Evolutionary conservation across 2,329 filamentous ascomycete genomes (phyloP).

Genomic region (Neonectria punicea): DNA sequence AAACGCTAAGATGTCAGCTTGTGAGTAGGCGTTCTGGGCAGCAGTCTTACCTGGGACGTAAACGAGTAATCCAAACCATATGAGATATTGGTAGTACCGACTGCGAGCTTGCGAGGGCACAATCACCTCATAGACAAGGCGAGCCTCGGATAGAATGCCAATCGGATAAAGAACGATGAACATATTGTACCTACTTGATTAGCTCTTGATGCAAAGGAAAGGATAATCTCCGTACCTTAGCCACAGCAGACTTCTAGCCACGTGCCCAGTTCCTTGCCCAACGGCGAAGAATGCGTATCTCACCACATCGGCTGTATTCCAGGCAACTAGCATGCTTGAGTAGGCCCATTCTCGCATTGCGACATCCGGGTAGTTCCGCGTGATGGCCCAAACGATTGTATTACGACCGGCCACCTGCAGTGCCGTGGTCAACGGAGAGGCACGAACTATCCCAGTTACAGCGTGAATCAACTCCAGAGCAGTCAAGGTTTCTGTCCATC

Average conservation of each 20-base stretch:
- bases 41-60: conserved; percentile 28
- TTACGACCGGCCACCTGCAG: conserved; percentile 37
- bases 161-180: conserved; percentile 33
- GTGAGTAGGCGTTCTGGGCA: too few relatives aligned
- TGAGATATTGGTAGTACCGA: conserved; percentile 28
- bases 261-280: conserved; percentile 22
- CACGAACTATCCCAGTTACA: conserved; percentile 26
- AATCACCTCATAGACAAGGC: conserved; percentile 35
- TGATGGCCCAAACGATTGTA: conserved; percentile 39
- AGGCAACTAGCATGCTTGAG: conserved; percentile 33
- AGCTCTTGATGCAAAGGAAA: neutral
- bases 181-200: conserved; percentile 33
- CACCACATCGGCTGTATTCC: conserved; percentile 35
- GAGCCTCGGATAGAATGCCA: conserved; percentile 32
- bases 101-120: conserved; percentile 30
- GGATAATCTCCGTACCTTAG: conserved; percentile 23
- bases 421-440: conserved; percentile 31
- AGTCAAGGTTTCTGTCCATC: conserved; percentile 35
- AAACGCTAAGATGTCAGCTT: too few relatives aligned
- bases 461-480: conserved; percentile 30
- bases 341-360: conserved; percentile 28
- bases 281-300: conserved; percentile 35
- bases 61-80: conserved; percentile 31
- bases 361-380: conserved; percentile 35
- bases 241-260: conserved; percentile 25